These are phyloP conservation scores for Amanita pallidorosea DNA, from an alignment of 768 basidiomycete genomes.

Conservation along the genomic window DNA sequence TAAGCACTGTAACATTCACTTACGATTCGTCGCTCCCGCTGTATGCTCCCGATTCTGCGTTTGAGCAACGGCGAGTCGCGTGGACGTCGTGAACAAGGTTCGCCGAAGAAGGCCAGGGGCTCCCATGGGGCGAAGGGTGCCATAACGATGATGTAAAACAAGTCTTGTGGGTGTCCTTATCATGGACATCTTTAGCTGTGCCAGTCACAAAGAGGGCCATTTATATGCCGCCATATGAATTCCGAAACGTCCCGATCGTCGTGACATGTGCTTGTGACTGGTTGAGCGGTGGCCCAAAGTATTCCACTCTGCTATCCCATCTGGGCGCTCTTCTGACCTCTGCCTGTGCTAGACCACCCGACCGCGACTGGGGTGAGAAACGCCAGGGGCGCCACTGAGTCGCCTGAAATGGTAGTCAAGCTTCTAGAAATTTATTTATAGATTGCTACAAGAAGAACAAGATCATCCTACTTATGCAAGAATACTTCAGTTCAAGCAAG, in stretches of 20 bases:
- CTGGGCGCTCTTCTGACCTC: too few relatives aligned
- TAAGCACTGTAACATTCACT: background rate
- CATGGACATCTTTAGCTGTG: background rate
- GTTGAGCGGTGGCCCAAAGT: background rate
- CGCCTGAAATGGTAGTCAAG: background rate
- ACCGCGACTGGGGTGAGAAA: too few relatives aligned
- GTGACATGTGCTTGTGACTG: background rate
- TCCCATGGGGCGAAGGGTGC: background rate
- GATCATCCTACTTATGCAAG: background rate
- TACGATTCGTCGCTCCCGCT: background rate
- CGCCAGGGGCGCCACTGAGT: too few relatives aligned
- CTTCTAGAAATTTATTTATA: background rate
- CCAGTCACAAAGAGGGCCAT: background rate
- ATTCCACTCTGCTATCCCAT: too few relatives aligned
- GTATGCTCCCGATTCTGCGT: background rate
- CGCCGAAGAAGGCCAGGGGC: background rate
- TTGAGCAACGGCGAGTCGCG: background rate
- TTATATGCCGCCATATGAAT: background rate
- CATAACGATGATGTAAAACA: background rate
- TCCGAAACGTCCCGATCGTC: constrained; percentile 2
- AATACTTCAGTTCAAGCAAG: too few relatives aligned
- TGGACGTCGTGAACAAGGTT: background rate
- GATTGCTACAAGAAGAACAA: background rate
- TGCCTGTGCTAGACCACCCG: too few relatives aligned
- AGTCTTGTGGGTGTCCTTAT: background rate